Evolutionary conservation across 1,139 yeast species (phyloP).

Genomic region (Pichia sp.): DNA sequence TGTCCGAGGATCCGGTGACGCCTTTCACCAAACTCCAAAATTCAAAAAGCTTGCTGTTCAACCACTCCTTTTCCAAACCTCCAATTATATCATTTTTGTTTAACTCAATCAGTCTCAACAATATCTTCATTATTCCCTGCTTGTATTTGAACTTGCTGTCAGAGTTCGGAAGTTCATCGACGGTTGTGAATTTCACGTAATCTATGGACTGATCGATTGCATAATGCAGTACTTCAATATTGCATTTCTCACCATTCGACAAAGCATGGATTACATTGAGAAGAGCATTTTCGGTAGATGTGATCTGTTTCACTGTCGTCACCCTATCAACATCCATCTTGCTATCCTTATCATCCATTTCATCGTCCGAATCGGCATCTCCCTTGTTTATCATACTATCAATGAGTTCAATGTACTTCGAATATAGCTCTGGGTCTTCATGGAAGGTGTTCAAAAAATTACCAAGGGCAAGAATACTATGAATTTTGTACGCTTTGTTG

Average conservation of each 20-base stretch:
- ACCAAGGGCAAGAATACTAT: slow-evolving; percentile 45
- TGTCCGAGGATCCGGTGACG: slow-evolving; percentile 28
- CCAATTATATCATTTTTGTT: slow-evolving; percentile 2
- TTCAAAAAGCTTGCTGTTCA: not conserved
- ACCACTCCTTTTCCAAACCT: slow-evolving; percentile 1
- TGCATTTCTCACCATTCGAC: slow-evolving; percentile 5
- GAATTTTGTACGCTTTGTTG: slow-evolving; percentile 56
- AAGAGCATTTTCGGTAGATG: slow-evolving; percentile 1
- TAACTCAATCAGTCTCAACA: slow-evolving; percentile 3
- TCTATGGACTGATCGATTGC: not conserved
- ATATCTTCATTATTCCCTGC: slow-evolving; percentile 3
- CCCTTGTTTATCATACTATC: slow-evolving; percentile 25
- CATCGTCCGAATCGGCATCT: slow-evolving; percentile 24
- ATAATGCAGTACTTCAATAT: slow-evolving; percentile 5
- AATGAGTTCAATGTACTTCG: slow-evolving; percentile 36
- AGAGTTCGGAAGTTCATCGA: slow-evolving; percentile 10
- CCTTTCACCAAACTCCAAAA: slow-evolving; percentile 7
- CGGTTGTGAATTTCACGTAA: slow-evolving; percentile 3
- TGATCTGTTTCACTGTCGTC: not conserved
- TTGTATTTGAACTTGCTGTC: slow-evolving; percentile 13
- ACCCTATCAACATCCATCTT: slow-evolving; percentile 3
- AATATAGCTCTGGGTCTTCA: slow-evolving; percentile 30
- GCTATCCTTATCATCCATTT: slow-evolving; percentile 19
- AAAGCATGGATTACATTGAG: slow-evolving; percentile 7
- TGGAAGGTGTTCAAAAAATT: slow-evolving; percentile 41